Evolutionary conservation across 345 rosid species (phyloP).

Genomic region (Trapa incisa): DNA sequence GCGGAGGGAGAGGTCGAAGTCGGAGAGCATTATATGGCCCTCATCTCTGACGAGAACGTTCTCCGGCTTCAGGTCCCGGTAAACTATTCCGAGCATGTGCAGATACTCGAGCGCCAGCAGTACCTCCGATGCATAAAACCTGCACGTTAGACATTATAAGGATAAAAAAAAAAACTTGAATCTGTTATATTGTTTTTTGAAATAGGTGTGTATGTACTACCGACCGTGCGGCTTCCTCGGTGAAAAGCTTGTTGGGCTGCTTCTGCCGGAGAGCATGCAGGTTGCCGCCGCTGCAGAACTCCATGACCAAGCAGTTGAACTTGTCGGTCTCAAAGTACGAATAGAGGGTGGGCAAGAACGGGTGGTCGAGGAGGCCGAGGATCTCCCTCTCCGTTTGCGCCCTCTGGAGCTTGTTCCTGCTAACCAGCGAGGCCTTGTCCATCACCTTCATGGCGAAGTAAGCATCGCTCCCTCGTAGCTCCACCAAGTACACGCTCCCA

Average conservation of each 20-base stretch:
- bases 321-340: slow-evolving; percentile 86
- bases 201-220: slow-evolving; percentile 11
- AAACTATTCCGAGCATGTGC: slow-evolving; percentile 69
- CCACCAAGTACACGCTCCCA: slow-evolving; percentile 86
- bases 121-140: slow-evolving; percentile 69
- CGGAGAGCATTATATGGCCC: slow-evolving; percentile 79
- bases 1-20: slow-evolving; percentile 72
- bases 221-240: slow-evolving; percentile 87
- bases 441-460: slow-evolving; percentile 87
- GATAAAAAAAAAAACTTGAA: too few relatives aligned
- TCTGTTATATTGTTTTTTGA: background rate
- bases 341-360: slow-evolving; percentile 84
- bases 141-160: background rate
- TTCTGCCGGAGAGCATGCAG: slow-evolving; percentile 86
- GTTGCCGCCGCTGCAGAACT: slow-evolving; percentile 90
- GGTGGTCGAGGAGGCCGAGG: slow-evolving; percentile 75
- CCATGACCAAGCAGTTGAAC: slow-evolving; percentile 89
- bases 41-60: slow-evolving; percentile 64
- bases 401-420: slow-evolving; percentile 80
- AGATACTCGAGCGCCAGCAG: slow-evolving; percentile 58
- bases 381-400: slow-evolving; percentile 95
- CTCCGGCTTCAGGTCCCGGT: slow-evolving; percentile 76
- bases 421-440: slow-evolving; percentile 84
- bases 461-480: slow-evolving; percentile 81
- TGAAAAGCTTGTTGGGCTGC: slow-evolving; percentile 80